phyloP scores from a whole-genome alignment of 2,329 filamentous ascomycete genomes.

The Coniochaeta hoffmannii region DNA sequence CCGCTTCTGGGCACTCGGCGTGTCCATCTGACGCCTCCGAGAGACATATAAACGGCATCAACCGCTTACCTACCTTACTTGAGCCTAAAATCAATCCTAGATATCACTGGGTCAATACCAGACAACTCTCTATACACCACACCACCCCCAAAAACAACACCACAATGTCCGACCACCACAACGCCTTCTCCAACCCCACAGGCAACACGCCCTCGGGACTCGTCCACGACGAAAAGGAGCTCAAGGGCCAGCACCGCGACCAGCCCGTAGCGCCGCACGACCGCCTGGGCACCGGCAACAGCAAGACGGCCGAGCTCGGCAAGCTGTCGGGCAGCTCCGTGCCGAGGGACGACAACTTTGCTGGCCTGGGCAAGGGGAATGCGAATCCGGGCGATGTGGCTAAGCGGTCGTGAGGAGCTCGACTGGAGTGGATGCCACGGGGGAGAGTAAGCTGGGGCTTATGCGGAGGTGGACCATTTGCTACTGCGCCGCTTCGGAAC shows the following conservation, averaged over 20 bases:
- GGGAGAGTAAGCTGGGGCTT: no score
- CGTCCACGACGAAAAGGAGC: not conserved
- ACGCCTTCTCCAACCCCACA: not conserved
- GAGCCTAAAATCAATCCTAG: not conserved
- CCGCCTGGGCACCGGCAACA: not conserved
- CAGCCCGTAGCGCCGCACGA: not conserved
- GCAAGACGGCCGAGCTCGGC: not conserved
- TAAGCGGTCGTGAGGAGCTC: no score
- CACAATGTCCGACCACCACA: not conserved
- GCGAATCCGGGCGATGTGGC: not conserved
- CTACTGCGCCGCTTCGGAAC: no score
- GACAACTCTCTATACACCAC: not conserved
- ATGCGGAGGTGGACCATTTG: no score
- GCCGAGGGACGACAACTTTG: not conserved
- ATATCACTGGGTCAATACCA: not conserved
- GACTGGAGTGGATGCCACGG: no score
- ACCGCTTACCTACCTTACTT: no score
- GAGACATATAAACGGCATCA: not conserved
- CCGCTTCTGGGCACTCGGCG: not conserved
- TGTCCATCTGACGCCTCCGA: not conserved
- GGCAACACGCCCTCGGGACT: not conserved
- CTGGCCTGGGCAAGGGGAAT: not conserved
- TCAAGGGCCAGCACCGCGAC: not conserved
- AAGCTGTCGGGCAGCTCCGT: not conserved
- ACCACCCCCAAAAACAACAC: not conserved